Conservation (phyloP, 2,329 filamentous ascomycete genomes). For the Epichloe sibirici region DNA sequence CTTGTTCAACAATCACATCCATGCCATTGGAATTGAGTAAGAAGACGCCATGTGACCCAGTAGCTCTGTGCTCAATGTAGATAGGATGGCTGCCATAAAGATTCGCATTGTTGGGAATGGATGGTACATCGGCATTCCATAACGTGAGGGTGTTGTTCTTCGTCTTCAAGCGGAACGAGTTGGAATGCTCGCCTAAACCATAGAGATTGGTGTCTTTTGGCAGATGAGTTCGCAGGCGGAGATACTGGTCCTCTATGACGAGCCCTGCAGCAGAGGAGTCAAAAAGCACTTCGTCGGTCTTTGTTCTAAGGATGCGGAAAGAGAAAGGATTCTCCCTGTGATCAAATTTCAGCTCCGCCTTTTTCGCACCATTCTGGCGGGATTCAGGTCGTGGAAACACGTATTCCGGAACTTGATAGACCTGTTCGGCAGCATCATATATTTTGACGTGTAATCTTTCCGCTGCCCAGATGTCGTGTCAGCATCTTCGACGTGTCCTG, state of each 20-base stretch:
- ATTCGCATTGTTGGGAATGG: constrained; percentile 48
- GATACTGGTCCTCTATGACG: constrained; percentile 63
- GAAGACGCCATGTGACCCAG: constrained; percentile 51
- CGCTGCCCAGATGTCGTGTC: background rate
- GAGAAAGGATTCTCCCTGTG: constrained; percentile 41
- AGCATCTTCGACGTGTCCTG: background rate
- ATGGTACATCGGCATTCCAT: constrained; percentile 56
- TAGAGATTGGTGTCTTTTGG: constrained; percentile 58
- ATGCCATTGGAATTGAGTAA: constrained; percentile 64
- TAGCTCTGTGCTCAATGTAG: constrained; percentile 59
- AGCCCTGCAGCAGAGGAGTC: constrained; percentile 52
- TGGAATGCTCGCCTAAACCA: constrained; percentile 63
- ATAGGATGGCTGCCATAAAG: constrained; percentile 63
- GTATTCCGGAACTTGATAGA: constrained; percentile 58
- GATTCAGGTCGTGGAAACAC: constrained; percentile 48
- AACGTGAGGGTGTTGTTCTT: constrained; percentile 57
- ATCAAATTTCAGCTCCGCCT: constrained; percentile 31
- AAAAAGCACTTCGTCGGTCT: constrained; percentile 39
- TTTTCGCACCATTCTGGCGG: background rate
- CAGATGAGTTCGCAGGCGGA: constrained; percentile 55
- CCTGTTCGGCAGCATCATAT: constrained; percentile 48
- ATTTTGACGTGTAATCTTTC: constrained; percentile 61
- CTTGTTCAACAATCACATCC: constrained; percentile 62
- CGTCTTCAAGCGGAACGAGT: constrained; percentile 51
- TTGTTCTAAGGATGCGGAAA: constrained; percentile 38